phyloP scores from a whole-genome alignment of 371 early-diverging fungal species.

The Nosema bombycis region DNA sequence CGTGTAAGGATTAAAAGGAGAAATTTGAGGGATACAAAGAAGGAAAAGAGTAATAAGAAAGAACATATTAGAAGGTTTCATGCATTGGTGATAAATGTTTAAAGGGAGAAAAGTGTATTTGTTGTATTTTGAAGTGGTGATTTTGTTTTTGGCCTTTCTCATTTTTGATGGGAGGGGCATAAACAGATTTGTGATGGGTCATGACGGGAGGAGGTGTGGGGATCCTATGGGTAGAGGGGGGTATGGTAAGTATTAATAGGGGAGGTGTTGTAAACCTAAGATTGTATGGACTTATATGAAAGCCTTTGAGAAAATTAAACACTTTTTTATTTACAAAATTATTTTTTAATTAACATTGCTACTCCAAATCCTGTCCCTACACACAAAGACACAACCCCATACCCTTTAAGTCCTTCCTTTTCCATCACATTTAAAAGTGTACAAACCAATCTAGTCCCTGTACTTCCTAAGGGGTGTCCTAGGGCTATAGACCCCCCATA shows the following conservation, averaged over 20 bases:
- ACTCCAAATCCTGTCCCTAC: conserved; percentile 92
- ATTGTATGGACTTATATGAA: neutral
- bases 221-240: no score
- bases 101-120: conserved; percentile 77
- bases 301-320: neutral
- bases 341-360: conserved; percentile 67
- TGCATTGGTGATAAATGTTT: conserved; percentile 80
- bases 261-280: no score
- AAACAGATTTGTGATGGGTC: neutral
- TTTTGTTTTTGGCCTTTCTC: conserved; percentile 49
- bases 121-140: conserved; percentile 72
- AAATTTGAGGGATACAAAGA: conserved; percentile 76
- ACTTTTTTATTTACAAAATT: neutral
- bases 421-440: conserved; percentile 82
- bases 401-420: conserved; percentile 67
- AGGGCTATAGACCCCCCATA: conserved; percentile 93
- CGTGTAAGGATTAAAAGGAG: conserved; percentile 63
- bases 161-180: conserved; percentile 8
- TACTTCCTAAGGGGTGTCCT: conserved; percentile 89
- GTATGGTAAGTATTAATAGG: no score
- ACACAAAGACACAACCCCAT: conserved; percentile 84
- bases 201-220: neutral
- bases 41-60: conserved; percentile 77
- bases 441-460: conserved; percentile 88
- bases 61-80: conserved; percentile 79